Evolutionary conservation across 2,329 filamentous ascomycete genomes (phyloP), one percentile per base, ranked within the genome.

Genomic region (Hirsutella rhossiliensis): DNA sequence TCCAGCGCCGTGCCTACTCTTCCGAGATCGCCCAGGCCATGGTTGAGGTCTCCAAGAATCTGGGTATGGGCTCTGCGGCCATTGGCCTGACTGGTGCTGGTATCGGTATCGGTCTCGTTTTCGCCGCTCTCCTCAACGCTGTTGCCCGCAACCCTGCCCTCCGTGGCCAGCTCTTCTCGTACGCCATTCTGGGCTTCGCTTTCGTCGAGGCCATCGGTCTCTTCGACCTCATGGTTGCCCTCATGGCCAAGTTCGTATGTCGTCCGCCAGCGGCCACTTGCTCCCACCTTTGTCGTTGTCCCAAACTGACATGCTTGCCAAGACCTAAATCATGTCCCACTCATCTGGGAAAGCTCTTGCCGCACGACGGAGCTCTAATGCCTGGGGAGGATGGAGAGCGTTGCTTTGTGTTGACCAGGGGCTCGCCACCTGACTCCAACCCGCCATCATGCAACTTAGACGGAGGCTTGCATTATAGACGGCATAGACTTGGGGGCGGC

Each of bases 91-190:
- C 84, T 66, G 84, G 84, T 83, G 84, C 85, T 65, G 84, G 86
- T 87, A 87, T 92, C 70, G 87, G 87, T 86, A 94, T 92, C 72
- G 87, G 87, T 78, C 81, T 90, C 66, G 87, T 94, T 66, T 94
- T 94, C 80, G 86, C 84, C 66, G 82, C 85, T 63, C 85, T 94
- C 67, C 78, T 94, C 65, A 82, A 85, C 72, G 81, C 81, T 74
- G 86, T 92, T 68, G 85, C 87, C 76, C 86, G 87, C 76, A 94
- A 94, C 85, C 87, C 87, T 64, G 84, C 84, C 65, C 85, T 94
- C 75, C 84, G 86, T 75, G 87, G 86, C 68, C 87, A 94, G 80
- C 86, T 94, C 65, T 94, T 92, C 84, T 86, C 84, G 59, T 90
- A 92, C 75, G 86, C 86, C 79, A 90, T 92, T 84, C 76, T 92